Percentiles rank a stretch among this genome's conserved stretches.
These are phyloP conservation scores for Pestalotiopsis sp. DNA, from an alignment of 2,329 filamentous ascomycete genomes.

Conservation along the genomic window DNA sequence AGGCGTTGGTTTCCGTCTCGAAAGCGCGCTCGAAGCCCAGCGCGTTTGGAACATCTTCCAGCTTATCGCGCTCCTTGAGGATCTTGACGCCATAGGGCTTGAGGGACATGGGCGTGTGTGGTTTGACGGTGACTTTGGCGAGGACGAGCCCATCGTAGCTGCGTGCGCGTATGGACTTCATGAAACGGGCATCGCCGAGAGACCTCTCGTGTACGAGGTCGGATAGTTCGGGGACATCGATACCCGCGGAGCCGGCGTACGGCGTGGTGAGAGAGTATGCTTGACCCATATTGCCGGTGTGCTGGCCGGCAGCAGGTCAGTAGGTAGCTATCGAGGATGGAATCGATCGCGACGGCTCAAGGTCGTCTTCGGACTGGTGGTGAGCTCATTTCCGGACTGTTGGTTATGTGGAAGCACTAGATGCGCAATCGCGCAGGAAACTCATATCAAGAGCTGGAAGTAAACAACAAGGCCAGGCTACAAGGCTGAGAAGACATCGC, in stretches of 20 bases:
- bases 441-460: background rate
- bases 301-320: background rate
- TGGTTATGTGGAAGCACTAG: background rate
- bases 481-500: background rate
- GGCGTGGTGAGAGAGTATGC: slow-evolving; percentile 92
- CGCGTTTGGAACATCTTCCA: slow-evolving; percentile 86
- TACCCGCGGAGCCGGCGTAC: slow-evolving; percentile 86
- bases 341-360: slow-evolving; percentile 12
- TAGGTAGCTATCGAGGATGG: slow-evolving; percentile 25
- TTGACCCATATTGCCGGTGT: slow-evolving; percentile 73
- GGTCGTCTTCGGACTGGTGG: slow-evolving; percentile 18
- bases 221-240: slow-evolving; percentile 88
- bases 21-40: slow-evolving; percentile 86
- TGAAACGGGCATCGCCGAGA: slow-evolving; percentile 87
- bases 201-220: slow-evolving; percentile 92
- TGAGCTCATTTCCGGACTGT: slow-evolving; percentile 1
- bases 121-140: slow-evolving; percentile 93
- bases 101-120: slow-evolving; percentile 78
- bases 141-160: slow-evolving; percentile 90
- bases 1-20: slow-evolving; percentile 89
- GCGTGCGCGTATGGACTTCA: slow-evolving; percentile 92
- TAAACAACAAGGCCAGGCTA: background rate
- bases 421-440: background rate
- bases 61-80: slow-evolving; percentile 72
- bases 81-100: slow-evolving; percentile 77